Percentiles rank a stretch among this genome's conserved stretches.
phyloP scores from a whole-genome alignment of 208 protist species.

The Trypanosoma cruzi region DNA sequence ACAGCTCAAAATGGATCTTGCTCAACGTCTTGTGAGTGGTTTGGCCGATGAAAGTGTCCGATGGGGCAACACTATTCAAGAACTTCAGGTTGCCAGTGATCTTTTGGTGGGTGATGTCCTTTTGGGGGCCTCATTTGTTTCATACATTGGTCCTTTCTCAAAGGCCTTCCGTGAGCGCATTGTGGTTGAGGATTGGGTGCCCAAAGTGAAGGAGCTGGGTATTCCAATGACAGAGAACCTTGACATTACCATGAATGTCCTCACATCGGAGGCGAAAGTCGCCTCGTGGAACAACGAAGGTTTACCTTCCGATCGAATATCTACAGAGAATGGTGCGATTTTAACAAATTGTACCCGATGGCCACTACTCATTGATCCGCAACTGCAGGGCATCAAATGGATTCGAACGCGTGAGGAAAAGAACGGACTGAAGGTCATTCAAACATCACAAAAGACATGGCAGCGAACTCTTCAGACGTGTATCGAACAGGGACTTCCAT shows the following conservation, averaged over 20 bases:
- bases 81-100: conserved; percentile 86
- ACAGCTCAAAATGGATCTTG: conserved; percentile 94
- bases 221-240: conserved; percentile 95
- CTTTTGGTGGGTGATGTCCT: conserved; percentile 98
- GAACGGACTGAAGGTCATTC: conserved; percentile 93
- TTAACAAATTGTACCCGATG: conserved; percentile 96
- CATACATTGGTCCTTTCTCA: conserved; percentile 98
- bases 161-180: conserved; percentile 95
- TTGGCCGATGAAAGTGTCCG: conserved; percentile 97
- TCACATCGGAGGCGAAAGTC: conserved; percentile 91
- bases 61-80: conserved; percentile 95
- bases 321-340: conserved; percentile 98
- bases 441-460: conserved; percentile 93
- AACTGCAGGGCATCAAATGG: conserved; percentile 98
- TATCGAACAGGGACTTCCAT: conserved; percentile 92
- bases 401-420: conserved; percentile 96
- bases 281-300: conserved; percentile 98
- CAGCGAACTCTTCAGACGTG: conserved; percentile 92
- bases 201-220: conserved; percentile 84
- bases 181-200: conserved; percentile 93
- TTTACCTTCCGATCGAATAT: conserved; percentile 97
- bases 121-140: conserved; percentile 96
- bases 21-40: conserved; percentile 95
- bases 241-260: conserved; percentile 93
- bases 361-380: conserved; percentile 99